Base-by-base conservation (phyloP, 306 rosid species). In the Vachellia pachyceras region DNA sequence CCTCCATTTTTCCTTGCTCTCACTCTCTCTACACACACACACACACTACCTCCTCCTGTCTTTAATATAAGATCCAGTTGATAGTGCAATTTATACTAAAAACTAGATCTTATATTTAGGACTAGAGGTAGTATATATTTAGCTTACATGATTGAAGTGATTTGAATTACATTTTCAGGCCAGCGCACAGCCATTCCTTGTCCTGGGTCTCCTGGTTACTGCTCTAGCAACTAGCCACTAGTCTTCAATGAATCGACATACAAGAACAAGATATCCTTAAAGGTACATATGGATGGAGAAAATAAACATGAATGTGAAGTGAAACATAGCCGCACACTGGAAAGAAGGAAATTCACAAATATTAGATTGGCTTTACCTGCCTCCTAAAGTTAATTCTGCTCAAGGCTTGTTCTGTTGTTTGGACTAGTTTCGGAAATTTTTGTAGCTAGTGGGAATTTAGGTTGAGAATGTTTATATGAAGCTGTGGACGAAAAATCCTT, bases 191-290 rank as follows among this genome's bases (percentile, higher is more conserved):
- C 87, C 89, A 74, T 86, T 86, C 76, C 79, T 86, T 70, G 83
- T 86, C 36, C 87, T 86, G 44, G 89, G 89, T 44, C 82, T 86
- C 5, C 57, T 86, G 77, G 89, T 86, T 52, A 86, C 89, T 77
- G 89, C 89, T 54, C 83, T 86, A 69, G 89, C 87, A 42, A 80
- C 89, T 49, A 86, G 87, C 82, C 89, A 86, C 46, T 84, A 58
- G 66, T 50, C 9, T 69, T 45, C 37, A 46, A 36, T 54, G 46
- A 20, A n/a, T 55, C 33, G 20, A 7, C 8, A 7, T 78, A 77
- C 76, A 65, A 17, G 40, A 65, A 80, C 76, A 65, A 17, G 40
- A 65, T 60, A 49, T 22, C 25, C 49, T n/a, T 41, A 22, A 65
- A 46, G 69, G 68, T 50, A 39, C 2, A 29, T 29, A 2, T 6